Conservation (phyloP, 768 basidiomycete genomes). For the Boletus barrowsii region DNA sequence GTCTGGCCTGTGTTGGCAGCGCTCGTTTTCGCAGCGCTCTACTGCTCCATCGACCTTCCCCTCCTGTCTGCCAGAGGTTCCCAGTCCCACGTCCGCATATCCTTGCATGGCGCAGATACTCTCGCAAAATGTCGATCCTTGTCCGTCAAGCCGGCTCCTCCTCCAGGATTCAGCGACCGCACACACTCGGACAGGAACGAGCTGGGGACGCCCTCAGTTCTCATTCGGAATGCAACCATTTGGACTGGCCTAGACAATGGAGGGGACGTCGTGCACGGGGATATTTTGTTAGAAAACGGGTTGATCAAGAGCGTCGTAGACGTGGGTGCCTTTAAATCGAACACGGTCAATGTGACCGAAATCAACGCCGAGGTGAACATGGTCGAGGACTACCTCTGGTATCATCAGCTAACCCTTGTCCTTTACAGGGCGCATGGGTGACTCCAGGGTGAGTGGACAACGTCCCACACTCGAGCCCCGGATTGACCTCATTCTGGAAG, state of each 20-base stretch:
- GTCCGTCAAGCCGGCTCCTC: slow-evolving; percentile 40
- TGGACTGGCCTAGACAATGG: slow-evolving; percentile 73
- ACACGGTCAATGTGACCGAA: slow-evolving; percentile 24
- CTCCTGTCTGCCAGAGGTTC: background rate
- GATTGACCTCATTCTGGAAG: slow-evolving; percentile 19
- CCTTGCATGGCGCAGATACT: slow-evolving; percentile 26
- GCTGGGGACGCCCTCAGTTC: slow-evolving; percentile 47
- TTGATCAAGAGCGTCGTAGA: slow-evolving; percentile 55
- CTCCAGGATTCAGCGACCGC: slow-evolving; percentile 45
- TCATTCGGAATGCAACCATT: slow-evolving; percentile 68
- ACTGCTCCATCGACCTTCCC: slow-evolving; percentile 8
- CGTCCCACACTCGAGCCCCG: background rate
- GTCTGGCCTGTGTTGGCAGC: slow-evolving; percentile 15
- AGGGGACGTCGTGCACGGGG: slow-evolving; percentile 52
- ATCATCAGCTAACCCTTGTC: background rate
- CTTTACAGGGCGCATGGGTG: slow-evolving; percentile 57
- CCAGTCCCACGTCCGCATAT: slow-evolving; percentile 8
- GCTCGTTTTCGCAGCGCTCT: slow-evolving; percentile 16
- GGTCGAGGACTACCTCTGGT: too few relatives aligned
- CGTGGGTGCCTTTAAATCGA: background rate
- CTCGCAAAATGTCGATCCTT: slow-evolving; percentile 48
- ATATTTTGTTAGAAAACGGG: slow-evolving; percentile 62
- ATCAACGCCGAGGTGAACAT: slow-evolving; percentile 41
- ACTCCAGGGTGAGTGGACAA: slow-evolving; percentile 43
- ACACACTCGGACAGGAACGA: slow-evolving; percentile 54